These are phyloP conservation scores for Eutypa lata DNA, from an alignment of 2,329 filamentous ascomycete species.

Conservation along the genomic window DNA sequence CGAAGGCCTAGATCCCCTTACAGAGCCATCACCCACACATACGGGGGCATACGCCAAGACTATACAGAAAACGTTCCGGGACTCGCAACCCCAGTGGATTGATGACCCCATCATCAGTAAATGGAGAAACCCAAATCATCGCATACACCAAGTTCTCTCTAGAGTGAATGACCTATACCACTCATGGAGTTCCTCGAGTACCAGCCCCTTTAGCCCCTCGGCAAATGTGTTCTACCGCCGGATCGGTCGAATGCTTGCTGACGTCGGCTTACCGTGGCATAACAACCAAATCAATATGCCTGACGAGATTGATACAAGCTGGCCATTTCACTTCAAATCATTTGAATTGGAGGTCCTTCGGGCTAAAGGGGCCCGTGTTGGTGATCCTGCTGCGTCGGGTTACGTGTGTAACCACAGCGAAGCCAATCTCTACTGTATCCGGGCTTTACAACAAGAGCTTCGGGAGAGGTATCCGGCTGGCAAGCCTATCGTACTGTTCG, in stretches of 20 bases:
- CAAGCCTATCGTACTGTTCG: conserved; percentile 6
- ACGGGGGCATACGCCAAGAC: not conserved
- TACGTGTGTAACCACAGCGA: conserved; percentile 9
- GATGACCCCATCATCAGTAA: conserved; percentile 7
- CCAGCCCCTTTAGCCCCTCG: conserved; percentile 1
- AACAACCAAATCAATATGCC: conserved; percentile 13
- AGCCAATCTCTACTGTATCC: conserved; percentile 11
- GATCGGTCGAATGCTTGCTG: conserved; percentile 2
- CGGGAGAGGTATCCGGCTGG: conserved; percentile 1
- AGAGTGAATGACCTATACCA: conserved; percentile 2
- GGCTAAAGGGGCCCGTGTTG: conserved; percentile 7
- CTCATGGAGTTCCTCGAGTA: not conserved
- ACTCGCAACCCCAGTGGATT: conserved; percentile 7
- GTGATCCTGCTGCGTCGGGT: conserved; percentile 2
- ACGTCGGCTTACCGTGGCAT: conserved; percentile 9
- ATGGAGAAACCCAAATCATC: conserved; percentile 6
- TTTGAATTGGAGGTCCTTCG: conserved; percentile 6
- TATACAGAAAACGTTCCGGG: conserved; percentile 1
- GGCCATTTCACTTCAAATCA: conserved; percentile 11
- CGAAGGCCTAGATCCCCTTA: not conserved
- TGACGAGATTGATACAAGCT: conserved; percentile 7
- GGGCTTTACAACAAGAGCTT: conserved; percentile 13
- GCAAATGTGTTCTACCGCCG: conserved; percentile 4
- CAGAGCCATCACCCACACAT: not conserved
- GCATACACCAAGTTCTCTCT: conserved; percentile 3